Evolutionary conservation across 2,329 filamentous ascomycete genomes (phyloP), one percentile per base, ranked within the genome.

Genomic region (Botrytis tulipae): DNA sequence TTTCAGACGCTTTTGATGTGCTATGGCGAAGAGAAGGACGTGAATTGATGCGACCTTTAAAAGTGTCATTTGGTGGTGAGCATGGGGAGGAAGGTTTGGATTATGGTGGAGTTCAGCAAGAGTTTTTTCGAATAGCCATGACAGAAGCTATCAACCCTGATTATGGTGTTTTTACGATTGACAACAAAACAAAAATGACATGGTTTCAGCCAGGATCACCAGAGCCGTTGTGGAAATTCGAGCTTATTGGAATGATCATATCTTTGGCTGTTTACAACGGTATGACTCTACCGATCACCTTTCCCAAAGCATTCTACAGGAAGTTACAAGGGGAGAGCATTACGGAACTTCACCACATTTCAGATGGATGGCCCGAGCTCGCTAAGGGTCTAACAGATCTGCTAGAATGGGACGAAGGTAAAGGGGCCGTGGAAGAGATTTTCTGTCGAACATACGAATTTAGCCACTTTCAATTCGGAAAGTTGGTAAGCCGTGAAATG

Each of bases 181-280:
- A 98, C 78, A 83, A 88, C 1, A 85, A 90, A 72, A 96, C 92
- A 0, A 89, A 89, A 46, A 92, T 96, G 87, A 90, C 91, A 18
- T 99, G 94, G 93, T 98, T 99, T 78, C 89, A 92, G 66, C 93
- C 95, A 0, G 90, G 91, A 9, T 93, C 94, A 8, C 83, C 93
- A 12, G 94, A 97, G 75, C 93, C 94, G 3, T 85, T 93, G 10
- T 96, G 95, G 89, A 96, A 96, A 80, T 98, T 93, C 78, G 94
- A 98, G 82, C 87, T 98, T 32, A 86, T 98, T 46, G 96, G 96
- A 1, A 83, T 98, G 18, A 84, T 98, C n/a, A 87, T 98, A 76
- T 97, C 93, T 1, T 86, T 99, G 29, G 96, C 96, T 8, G 84
- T 98, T 7, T 98, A 96, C 83, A 99, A 99, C 77, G 95, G 95